A percentile compares a stretch with the other conserved stretches of the same genome.
These are phyloP conservation scores for Aphanoascus verrucosus DNA, from an alignment of 2,329 filamentous ascomycete species.

Conservation along the genomic window DNA sequence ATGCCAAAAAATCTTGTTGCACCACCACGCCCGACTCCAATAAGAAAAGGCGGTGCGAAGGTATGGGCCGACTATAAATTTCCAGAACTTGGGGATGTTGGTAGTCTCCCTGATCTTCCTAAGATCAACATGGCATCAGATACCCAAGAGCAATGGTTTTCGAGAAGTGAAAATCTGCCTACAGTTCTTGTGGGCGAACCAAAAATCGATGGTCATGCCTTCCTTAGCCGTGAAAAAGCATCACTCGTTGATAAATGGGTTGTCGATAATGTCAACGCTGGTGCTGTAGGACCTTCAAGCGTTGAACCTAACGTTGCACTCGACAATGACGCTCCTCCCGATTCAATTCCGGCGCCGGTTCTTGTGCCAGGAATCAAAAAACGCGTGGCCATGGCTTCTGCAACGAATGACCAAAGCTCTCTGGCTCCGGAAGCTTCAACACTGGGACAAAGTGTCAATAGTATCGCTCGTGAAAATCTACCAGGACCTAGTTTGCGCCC, in stretches of 20 bases:
- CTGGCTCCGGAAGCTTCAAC: background rate
- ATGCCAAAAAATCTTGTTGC: constrained; percentile 17
- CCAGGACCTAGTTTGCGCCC: background rate
- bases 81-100: constrained; percentile 23
- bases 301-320: constrained; percentile 8
- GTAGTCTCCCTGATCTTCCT: constrained; percentile 16
- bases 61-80: constrained; percentile 27
- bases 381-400: background rate
- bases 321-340: constrained; percentile 9
- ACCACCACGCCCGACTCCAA: constrained; percentile 17
- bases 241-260: constrained; percentile 26
- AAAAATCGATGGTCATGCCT: constrained; percentile 17
- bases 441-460: background rate
- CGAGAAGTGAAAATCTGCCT: background rate
- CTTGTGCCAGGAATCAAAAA: constrained; percentile 4
- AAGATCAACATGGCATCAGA: background rate
- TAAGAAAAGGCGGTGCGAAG: constrained; percentile 19
- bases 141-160: background rate
- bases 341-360: background rate
- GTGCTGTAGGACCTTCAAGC: constrained; percentile 9
- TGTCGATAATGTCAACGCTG: constrained; percentile 19
- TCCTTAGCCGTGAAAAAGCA: constrained; percentile 22
- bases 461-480: background rate
- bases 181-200: background rate
- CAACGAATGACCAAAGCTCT: background rate